Conservation (phyloP, 352 stramenopile species). For the Globisporangium solare region DNA sequence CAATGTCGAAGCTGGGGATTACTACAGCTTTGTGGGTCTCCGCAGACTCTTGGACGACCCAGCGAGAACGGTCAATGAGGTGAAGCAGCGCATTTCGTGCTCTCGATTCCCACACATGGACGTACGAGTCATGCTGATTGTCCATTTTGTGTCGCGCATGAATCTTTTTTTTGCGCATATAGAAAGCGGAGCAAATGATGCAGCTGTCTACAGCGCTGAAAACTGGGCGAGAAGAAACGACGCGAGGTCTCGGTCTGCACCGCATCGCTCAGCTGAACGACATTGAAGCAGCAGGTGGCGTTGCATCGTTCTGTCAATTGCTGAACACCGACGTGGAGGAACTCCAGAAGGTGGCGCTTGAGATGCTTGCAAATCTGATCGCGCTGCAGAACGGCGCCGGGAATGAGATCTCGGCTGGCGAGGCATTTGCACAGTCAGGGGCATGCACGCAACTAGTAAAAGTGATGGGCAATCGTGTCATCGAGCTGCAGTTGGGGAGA, state of each 20-base stretch:
- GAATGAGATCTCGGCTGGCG: slow-evolving; percentile 56
- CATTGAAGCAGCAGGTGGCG: slow-evolving; percentile 70
- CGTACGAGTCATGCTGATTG: neutral
- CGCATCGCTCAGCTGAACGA: slow-evolving; percentile 82
- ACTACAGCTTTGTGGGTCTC: slow-evolving; percentile 67
- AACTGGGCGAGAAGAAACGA: slow-evolving; percentile 53
- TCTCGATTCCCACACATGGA: neutral
- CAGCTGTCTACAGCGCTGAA: slow-evolving; percentile 58
- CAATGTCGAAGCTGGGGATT: slow-evolving; percentile 65
- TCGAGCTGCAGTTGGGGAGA: slow-evolving; percentile 47
- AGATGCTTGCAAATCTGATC: slow-evolving; percentile 76
- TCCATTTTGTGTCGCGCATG: neutral
- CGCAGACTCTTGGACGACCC: slow-evolving; percentile 50
- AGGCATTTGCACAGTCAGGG: slow-evolving; percentile 61
- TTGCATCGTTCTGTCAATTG: slow-evolving; percentile 68
- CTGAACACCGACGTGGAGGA: slow-evolving; percentile 47
- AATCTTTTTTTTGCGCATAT: slow-evolving; percentile 13
- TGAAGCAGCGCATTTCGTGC: slow-evolving; percentile 5
- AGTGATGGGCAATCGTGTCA: slow-evolving; percentile 52
- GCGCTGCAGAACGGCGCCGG: slow-evolving; percentile 67
- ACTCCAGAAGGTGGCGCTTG: slow-evolving; percentile 49
- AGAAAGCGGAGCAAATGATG: slow-evolving; percentile 68
- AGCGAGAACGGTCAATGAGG: slow-evolving; percentile 28
- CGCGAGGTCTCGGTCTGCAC: slow-evolving; percentile 61
- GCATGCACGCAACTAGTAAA: slow-evolving; percentile 51